Evolutionary conservation across 768 basidiomycete species (phyloP).

Genomic region (Mycena amicta): DNA sequence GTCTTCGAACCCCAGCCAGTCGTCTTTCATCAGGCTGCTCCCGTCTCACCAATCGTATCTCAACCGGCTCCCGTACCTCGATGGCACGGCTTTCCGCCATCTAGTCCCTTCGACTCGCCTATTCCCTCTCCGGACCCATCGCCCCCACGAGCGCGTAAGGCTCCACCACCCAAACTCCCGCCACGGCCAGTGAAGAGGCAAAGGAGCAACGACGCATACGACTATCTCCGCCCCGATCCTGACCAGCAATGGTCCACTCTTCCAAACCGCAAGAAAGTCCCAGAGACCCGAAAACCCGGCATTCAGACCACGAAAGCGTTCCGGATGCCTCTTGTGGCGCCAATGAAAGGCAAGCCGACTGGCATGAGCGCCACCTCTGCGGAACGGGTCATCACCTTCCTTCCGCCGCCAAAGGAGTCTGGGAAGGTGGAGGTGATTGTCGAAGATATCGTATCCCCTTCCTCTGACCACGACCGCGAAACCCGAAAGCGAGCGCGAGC

Average conservation of each 20-base stretch:
- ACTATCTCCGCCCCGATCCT: conserved; percentile 27
- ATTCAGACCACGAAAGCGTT: conserved; percentile 15
- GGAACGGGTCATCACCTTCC: conserved; percentile 19
- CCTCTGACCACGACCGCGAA: not conserved
- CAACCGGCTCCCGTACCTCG: conserved; percentile 17
- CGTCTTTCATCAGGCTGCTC: too few relatives aligned
- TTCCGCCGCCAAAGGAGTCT: conserved; percentile 16
- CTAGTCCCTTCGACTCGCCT: conserved; percentile 14
- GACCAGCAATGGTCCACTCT: conserved; percentile 44
- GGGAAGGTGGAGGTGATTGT: conserved; percentile 14
- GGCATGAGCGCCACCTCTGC: conserved; percentile 17
- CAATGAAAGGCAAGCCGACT: not conserved
- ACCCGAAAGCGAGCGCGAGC: not conserved
- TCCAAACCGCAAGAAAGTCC: conserved; percentile 33
- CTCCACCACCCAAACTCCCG: conserved; percentile 7
- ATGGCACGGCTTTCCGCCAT: conserved; percentile 22
- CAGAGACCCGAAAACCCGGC: conserved; percentile 20
- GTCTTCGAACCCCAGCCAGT: not conserved
- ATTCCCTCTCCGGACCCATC: conserved; percentile 16
- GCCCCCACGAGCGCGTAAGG: conserved; percentile 1
- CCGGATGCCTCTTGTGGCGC: conserved; percentile 10
- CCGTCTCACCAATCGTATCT: not conserved
- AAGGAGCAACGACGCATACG: conserved; percentile 31
- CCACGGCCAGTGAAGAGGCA: not conserved
- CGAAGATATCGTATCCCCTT: not conserved